Conservation (phyloP, 371 early-diverging fungal species). For the Mucor circinelloides region DNA sequence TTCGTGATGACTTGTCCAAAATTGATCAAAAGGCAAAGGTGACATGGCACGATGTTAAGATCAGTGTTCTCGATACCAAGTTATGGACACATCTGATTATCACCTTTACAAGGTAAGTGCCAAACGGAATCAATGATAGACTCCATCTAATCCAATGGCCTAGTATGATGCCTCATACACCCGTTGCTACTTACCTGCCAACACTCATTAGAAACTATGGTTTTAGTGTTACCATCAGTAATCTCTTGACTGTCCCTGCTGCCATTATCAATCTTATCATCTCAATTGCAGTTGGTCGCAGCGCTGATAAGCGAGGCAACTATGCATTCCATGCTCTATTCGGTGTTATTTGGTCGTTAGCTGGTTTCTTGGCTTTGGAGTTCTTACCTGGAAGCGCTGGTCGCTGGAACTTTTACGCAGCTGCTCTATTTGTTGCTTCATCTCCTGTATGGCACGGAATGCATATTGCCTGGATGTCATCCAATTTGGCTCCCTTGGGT, state of each 20-base stretch:
- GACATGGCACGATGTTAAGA: conserved; percentile 37
- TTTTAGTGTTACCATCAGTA: conserved; percentile 52
- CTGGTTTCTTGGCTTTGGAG: conserved; percentile 45
- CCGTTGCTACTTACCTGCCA: conserved; percentile 53
- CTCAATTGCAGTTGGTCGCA: conserved; percentile 43
- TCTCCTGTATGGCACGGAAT: conserved; percentile 52
- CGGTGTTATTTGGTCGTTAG: conserved; percentile 42
- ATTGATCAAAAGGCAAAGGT: conserved; percentile 34
- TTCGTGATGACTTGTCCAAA: conserved; percentile 56
- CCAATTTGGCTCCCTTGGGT: conserved; percentile 51
- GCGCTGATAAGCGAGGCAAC: conserved; percentile 45
- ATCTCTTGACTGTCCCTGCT: conserved; percentile 55
- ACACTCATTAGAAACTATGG: conserved; percentile 54
- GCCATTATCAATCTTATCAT: conserved; percentile 42
- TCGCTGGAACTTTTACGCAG: conserved; percentile 42
- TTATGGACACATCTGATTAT: conserved; percentile 47
- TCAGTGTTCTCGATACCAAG: conserved; percentile 43
- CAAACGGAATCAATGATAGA: neutral
- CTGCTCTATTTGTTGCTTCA: conserved; percentile 18
- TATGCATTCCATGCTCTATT: conserved; percentile 50
- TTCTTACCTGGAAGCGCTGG: conserved; percentile 37
- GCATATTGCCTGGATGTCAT: conserved; percentile 57
- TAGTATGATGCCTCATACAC: conserved; percentile 46
- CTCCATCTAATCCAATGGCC: conserved; percentile 28
- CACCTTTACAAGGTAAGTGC: conserved; percentile 30